These are phyloP conservation scores for Neurospora africana DNA, from an alignment of 495 filamentous ascomycete genomes.

Conservation along the genomic window DNA sequence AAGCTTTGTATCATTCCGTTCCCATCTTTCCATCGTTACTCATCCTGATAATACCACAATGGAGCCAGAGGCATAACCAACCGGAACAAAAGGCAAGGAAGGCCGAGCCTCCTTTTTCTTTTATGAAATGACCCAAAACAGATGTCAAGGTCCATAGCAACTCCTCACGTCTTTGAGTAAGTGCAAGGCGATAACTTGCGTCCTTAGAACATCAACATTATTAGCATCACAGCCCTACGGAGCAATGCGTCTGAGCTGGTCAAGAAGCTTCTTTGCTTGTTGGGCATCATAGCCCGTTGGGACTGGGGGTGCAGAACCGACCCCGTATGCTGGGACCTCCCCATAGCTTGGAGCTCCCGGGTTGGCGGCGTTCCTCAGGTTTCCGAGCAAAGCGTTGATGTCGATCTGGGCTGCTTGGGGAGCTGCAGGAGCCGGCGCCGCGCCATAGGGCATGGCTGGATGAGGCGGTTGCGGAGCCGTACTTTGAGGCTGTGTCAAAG, in stretches of 20 bases:
- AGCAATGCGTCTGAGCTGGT: background rate
- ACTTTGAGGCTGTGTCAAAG: constrained; percentile 34
- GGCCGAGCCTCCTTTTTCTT: background rate
- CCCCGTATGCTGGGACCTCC: background rate
- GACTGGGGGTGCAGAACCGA: background rate
- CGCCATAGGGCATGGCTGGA: constrained; percentile 36
- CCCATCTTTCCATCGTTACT: too few species aligned
- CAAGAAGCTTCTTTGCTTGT: background rate
- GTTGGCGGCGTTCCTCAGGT: constrained; percentile 5
- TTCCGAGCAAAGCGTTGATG: constrained; percentile 19
- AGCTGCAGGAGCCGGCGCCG: constrained; percentile 15
- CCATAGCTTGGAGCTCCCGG: background rate
- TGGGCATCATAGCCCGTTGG: background rate
- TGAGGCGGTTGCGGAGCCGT: constrained; percentile 39
- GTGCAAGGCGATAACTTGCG: background rate
- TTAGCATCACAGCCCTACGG: background rate
- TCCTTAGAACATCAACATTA: background rate
- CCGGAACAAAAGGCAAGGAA: background rate
- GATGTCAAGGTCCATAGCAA: background rate
- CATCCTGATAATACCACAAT: background rate
- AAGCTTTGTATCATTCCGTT: too few species aligned
- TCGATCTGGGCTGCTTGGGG: constrained; percentile 21
- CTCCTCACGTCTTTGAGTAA: background rate
- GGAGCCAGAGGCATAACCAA: background rate
- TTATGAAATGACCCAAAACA: too few species aligned